phyloP scores from a whole-genome alignment of 2,329 filamentous ascomycete species.

The Gyromitra esculenta region DNA sequence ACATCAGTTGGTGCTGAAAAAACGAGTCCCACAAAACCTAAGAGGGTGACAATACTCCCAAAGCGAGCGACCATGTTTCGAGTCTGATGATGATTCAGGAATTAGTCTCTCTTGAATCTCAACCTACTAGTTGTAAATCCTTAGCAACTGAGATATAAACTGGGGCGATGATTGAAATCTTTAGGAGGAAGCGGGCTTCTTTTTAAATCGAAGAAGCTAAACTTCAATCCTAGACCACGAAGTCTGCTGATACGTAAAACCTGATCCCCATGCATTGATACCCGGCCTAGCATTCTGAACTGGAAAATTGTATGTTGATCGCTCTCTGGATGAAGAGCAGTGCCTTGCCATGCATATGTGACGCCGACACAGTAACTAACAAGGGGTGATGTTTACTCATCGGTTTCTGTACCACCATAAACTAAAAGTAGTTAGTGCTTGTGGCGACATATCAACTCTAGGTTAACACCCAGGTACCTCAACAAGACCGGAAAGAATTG shows the following conservation, averaged over 20 bases:
- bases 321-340: too few relatives aligned
- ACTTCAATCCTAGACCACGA: not conserved
- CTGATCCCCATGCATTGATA: not conserved
- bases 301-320: slow-evolving; percentile 6
- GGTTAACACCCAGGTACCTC: too few relatives aligned
- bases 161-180: slow-evolving; percentile 8
- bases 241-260: not conserved
- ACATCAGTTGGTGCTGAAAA: slow-evolving; percentile 33
- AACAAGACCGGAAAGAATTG: too few relatives aligned
- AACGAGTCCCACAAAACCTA: slow-evolving; percentile 33
- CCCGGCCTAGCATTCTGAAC: not conserved
- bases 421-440: not conserved
- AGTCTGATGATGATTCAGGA: not conserved
- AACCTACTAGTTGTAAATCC: slow-evolving; percentile 7
- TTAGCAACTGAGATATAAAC: slow-evolving; percentile 1
- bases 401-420: slow-evolving; percentile 3
- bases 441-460: not conserved
- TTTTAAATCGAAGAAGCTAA: slow-evolving; percentile 22
- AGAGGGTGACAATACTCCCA: slow-evolving; percentile 29
- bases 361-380: slow-evolving; percentile 5
- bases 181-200: not conserved
- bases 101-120: slow-evolving; percentile 9
- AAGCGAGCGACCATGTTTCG: slow-evolving; percentile 37
- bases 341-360: not conserved
- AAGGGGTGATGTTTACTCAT: not conserved